Evolutionary conservation across 139 green algal genomes (phyloP), one percentile per base, ranked within the genome.

Genomic region (Chlamydomonas applanata): DNA sequence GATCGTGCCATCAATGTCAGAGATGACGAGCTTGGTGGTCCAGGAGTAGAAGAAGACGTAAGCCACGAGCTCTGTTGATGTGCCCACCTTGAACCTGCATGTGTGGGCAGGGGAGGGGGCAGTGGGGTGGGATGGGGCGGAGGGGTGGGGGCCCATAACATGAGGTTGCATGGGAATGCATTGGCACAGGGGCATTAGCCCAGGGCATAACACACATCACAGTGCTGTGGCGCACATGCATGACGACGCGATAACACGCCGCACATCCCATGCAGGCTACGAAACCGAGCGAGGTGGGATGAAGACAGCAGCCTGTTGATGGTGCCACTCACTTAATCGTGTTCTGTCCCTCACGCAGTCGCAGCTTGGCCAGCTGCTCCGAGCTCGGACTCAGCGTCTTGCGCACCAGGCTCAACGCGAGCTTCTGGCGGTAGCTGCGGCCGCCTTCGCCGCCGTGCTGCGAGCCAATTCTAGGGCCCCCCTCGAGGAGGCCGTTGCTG

Each of bases 1-100:
- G 88, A 98, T 97, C 65, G 94, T 98, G 74, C 94, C 94, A 73
- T 98, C 94, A 11, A 98, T 84, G 78, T 98, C 94, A 29, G 79
- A 89, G 77, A 98, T 82, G 22, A 85, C 79, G 5, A 97, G 56
- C 33, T 89, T 85, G 3, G 76, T 79, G 71, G 87, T 87, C 88
- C 89, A 97, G 30, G 81, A 78, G 25, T 64, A 63, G 29, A 94
- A 67, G 82, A 97, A 95, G 30, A 97, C 85, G 78, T 92, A 96
- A 5, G 90, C 89, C 0, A 82, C 67, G 49, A 96, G 75, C 72
- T 87, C 82, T 2, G 77, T 71, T 71, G 35, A 77, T 32, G 54
- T 79, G 66, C 72, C 80, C 0, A 74, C 52, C 69, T 56, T 77
- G 56, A 4, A 57, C 1, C 40, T 69, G 70, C 17, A 45, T 25